Conservation (phyloP, 2,329 filamentous ascomycete species). For the Plectosphaerella plurivora region DNA sequence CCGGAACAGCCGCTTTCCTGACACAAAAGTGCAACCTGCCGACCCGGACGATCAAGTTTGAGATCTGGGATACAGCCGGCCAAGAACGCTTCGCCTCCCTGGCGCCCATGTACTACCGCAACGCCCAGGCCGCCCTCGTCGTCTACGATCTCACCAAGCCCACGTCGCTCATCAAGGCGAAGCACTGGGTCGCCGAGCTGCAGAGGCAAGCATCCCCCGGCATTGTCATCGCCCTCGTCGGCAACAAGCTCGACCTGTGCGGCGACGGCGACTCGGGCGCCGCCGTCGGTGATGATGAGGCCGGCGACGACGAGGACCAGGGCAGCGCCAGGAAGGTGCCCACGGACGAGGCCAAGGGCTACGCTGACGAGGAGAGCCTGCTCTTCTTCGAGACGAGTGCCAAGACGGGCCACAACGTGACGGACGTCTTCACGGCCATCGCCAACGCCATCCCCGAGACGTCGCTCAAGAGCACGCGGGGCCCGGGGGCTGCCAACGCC, state of each 20-base stretch:
- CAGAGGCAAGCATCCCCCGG: conserved; percentile 94
- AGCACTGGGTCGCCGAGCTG: conserved; percentile 97
- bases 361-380: conserved; percentile 90
- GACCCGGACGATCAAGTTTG: conserved; percentile 85
- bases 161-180: conserved; percentile 90
- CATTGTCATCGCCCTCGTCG: conserved; percentile 94
- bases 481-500: conserved; percentile 57
- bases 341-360: conserved; percentile 85
- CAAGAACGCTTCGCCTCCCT: conserved; percentile 96
- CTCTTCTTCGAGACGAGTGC: conserved; percentile 98
- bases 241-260: conserved; percentile 93
- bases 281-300: conserved; percentile 35
- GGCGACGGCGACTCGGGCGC: conserved; percentile 45
- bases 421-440: conserved; percentile 95
- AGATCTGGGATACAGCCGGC: conserved; percentile 98
- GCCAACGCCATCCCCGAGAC: conserved; percentile 98
- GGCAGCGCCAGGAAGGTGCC: conserved; percentile 82
- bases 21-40: conserved; percentile 98
- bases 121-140: conserved; percentile 93
- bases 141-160: conserved; percentile 98
- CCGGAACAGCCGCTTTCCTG: conserved; percentile 76
- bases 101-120: conserved; percentile 99
- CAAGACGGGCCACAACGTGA: conserved; percentile 91
- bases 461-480: conserved; percentile 82
- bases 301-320: conserved; percentile 55